Conservation (phyloP, 768 basidiomycete species). For the Pleurotus salmoneostramineus region DNA sequence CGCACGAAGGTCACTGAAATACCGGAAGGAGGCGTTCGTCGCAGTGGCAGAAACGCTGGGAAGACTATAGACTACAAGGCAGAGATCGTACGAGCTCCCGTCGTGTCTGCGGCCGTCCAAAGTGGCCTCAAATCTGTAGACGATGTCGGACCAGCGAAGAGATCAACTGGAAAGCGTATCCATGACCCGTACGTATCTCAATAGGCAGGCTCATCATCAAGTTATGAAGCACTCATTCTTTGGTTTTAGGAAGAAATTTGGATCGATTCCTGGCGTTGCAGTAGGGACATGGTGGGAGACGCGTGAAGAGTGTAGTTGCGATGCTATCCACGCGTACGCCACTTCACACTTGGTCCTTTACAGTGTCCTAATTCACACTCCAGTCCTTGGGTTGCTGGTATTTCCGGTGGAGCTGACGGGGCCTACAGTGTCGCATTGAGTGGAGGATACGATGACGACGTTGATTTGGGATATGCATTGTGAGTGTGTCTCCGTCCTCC, state of each 20-base stretch:
- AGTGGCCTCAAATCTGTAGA: conserved; percentile 29
- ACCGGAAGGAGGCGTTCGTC: conserved; percentile 35
- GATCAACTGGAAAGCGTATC: conserved; percentile 28
- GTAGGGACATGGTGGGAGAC: conserved; percentile 85
- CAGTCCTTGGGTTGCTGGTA: conserved; percentile 85
- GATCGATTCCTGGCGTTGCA: conserved; percentile 71
- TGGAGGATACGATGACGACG: conserved; percentile 86
- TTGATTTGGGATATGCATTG: conserved; percentile 82
- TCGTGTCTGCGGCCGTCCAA: conserved; percentile 32
- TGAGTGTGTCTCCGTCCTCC: conserved; percentile 33
- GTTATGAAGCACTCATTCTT: neutral
- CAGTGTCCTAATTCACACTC: neutral
- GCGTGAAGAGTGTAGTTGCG: conserved; percentile 65
- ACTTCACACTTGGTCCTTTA: neutral
- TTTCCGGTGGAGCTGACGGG: conserved; percentile 60
- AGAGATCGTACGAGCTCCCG: conserved; percentile 30
- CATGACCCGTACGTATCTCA: conserved; percentile 48
- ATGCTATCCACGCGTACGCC: conserved; percentile 79
- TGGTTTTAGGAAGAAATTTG: conserved; percentile 64
- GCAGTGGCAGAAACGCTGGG: conserved; percentile 65
- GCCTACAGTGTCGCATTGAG: conserved; percentile 86
- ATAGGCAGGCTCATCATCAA: neutral
- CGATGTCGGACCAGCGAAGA: conserved; percentile 32
- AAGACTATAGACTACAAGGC: conserved; percentile 52
- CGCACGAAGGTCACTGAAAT: conserved; percentile 23